These are phyloP conservation scores for Paecilomyces niveus DNA, from an alignment of 2,329 filamentous ascomycete species.

Conservation along the genomic window DNA sequence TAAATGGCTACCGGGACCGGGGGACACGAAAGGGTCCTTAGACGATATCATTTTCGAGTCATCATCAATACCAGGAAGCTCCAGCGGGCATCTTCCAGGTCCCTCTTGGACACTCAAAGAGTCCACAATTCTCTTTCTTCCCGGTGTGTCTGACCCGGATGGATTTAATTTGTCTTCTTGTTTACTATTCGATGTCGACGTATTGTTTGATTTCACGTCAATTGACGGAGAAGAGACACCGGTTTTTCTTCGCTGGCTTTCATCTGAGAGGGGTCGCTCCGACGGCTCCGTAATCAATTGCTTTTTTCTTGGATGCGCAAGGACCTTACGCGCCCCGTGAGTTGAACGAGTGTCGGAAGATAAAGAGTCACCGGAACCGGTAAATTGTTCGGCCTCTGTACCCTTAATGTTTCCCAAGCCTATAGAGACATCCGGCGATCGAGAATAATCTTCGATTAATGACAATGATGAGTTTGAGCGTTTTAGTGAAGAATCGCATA, in stretches of 20 bases:
- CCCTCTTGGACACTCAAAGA: conserved; percentile 1
- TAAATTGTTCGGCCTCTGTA: background rate
- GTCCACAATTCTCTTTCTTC: background rate
- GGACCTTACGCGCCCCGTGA: background rate
- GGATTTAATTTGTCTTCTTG: background rate
- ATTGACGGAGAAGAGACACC: background rate
- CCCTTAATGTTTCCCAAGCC: background rate
- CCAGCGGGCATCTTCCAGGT: conserved; percentile 16
- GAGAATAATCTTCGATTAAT: background rate
- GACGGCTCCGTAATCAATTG: background rate
- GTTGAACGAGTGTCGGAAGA: background rate
- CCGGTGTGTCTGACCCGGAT: background rate
- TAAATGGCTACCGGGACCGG: background rate
- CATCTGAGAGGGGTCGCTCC: background rate
- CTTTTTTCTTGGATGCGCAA: background rate
- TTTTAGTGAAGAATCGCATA: background rate
- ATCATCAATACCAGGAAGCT: conserved; percentile 20
- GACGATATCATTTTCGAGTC: conserved; percentile 4
- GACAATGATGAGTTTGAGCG: background rate
- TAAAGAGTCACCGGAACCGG: background rate
- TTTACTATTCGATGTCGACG: background rate
- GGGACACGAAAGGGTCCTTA: conserved; percentile 1
- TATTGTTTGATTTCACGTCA: background rate
- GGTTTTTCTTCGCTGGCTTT: background rate
- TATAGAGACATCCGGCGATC: background rate